A percentile compares a stretch with the other conserved stretches of the same genome.
These are phyloP conservation scores for Ophiostoma populinum DNA, from an alignment of 2,329 filamentous ascomycete genomes.

Conservation along the genomic window DNA sequence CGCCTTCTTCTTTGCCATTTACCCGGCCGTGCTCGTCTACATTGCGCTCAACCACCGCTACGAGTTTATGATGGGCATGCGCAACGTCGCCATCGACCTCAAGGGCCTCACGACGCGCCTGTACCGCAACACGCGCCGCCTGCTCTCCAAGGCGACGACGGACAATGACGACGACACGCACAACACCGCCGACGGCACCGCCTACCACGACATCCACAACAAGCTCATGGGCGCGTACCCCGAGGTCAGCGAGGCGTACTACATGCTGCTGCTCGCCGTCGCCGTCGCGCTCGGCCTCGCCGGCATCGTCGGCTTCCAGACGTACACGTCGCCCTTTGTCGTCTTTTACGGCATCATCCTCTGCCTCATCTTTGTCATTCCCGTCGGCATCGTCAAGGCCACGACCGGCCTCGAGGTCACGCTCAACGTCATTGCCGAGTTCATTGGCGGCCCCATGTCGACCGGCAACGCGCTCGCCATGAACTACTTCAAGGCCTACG, in stretches of 20 bases:
- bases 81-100: slow-evolving; percentile 28
- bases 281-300: slow-evolving; percentile 39
- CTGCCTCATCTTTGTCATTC: slow-evolving; percentile 23
- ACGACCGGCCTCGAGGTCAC: slow-evolving; percentile 54
- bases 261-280: slow-evolving; percentile 29
- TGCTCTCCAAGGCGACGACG: slow-evolving; percentile 25
- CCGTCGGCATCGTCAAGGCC: slow-evolving; percentile 48
- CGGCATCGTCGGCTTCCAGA: slow-evolving; percentile 33
- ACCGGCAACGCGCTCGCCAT: slow-evolving; percentile 53
- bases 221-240: slow-evolving; percentile 43
- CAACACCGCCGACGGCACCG: slow-evolving; percentile 31
- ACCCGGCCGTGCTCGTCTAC: slow-evolving; percentile 41
- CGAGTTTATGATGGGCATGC: slow-evolving; percentile 25
- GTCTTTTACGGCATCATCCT: slow-evolving; percentile 19
- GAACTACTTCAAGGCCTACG: slow-evolving; percentile 54
- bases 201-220: slow-evolving; percentile 42
- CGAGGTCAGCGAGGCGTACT: slow-evolving; percentile 44
- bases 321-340: slow-evolving; percentile 35
- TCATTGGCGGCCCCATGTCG: slow-evolving; percentile 58
- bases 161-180: slow-evolving; percentile 35
- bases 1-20: slow-evolving; percentile 37
- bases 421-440: slow-evolving; percentile 55
- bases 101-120: slow-evolving; percentile 20
- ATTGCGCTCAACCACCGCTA: slow-evolving; percentile 36
- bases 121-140: slow-evolving; percentile 32